These are phyloP conservation scores for Phymatotrichopsis omnivora DNA, from an alignment of 2,329 filamentous ascomycete genomes.

Conservation along the genomic window DNA sequence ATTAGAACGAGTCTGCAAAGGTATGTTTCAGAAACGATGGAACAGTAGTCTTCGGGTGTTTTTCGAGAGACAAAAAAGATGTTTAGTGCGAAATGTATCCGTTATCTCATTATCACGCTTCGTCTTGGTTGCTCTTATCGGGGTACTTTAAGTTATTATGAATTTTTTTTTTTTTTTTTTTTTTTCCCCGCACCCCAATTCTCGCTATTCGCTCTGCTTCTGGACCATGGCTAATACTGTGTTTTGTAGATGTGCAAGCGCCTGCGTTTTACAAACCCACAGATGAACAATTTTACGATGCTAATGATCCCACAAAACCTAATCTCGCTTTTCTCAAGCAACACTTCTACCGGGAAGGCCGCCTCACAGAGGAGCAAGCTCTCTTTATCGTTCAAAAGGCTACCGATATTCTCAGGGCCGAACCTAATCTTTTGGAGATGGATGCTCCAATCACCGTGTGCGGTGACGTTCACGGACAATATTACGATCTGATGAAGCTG, in stretches of 20 bases:
- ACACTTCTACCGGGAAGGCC: constrained; percentile 95
- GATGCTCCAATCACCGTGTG: constrained; percentile 98
- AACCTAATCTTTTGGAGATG: constrained; percentile 97
- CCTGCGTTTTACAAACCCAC: constrained; percentile 87
- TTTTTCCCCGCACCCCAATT: not conserved
- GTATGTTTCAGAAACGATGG: no score
- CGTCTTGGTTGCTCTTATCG: constrained; percentile 6
- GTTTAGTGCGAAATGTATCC: no score
- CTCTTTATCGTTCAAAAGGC: constrained; percentile 88
- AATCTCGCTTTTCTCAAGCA: constrained; percentile 93
- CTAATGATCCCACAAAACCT: constrained; percentile 75
- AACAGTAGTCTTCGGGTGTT: no score
- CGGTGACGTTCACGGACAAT: constrained; percentile 96
- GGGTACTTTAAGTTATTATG: constrained; percentile 4
- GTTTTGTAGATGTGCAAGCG: constrained; percentile 75
- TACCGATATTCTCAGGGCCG: constrained; percentile 73
- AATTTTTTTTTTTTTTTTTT: not conserved
- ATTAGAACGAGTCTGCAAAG: constrained; percentile 94
- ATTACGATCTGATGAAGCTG: constrained; percentile 98
- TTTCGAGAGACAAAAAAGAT: no score
- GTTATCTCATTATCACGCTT: constrained; percentile 12
- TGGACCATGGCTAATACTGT: constrained; percentile 4
- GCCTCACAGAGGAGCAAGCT: constrained; percentile 92
- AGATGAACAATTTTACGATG: constrained; percentile 88
- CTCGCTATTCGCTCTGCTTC: not conserved